These are phyloP conservation scores for Butyriboletus appendiculatus DNA, from an alignment of 1,284 basidiomycete species.

Conservation along the genomic window DNA sequence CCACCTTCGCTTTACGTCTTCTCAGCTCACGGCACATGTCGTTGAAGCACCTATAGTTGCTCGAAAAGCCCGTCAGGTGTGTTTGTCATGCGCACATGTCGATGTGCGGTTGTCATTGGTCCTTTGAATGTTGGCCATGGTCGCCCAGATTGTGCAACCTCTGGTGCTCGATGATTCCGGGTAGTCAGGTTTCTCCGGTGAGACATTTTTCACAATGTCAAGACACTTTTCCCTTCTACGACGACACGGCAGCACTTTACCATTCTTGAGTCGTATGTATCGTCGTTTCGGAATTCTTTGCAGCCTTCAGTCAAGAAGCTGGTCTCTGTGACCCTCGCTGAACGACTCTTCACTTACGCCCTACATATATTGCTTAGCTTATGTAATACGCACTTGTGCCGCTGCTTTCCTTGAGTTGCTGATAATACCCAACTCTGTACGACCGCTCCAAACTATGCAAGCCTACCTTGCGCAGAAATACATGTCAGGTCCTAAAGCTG, in stretches of 20 bases:
- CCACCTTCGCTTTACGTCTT: not conserved
- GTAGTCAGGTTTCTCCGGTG: not conserved
- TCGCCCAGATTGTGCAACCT: not conserved
- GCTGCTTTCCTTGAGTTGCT: not conserved
- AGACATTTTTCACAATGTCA: not conserved
- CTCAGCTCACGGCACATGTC: not conserved
- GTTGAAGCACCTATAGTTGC: not conserved
- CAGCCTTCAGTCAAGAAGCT: too few species aligned
- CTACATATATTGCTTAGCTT: constrained; percentile 5
- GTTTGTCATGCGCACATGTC: not conserved
- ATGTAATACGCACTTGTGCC: constrained; percentile 4
- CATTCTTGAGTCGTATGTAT: not conserved
- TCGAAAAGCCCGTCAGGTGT: not conserved
- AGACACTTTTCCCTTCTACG: not conserved
- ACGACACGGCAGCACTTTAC: not conserved
- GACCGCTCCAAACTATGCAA: constrained; percentile 46
- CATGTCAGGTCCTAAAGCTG: constrained; percentile 96
- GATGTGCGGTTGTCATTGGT: not conserved
- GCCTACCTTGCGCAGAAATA: constrained; percentile 85
- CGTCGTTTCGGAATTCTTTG: not conserved
- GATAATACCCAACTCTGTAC: not conserved
- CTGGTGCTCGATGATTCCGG: not conserved
- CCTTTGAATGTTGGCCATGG: not conserved
- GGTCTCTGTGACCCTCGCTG: not conserved
- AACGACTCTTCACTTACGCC: too few species aligned